phyloP scores from a whole-genome alignment of 2,329 filamentous ascomycete species.

The Colletotrichum agaves region DNA sequence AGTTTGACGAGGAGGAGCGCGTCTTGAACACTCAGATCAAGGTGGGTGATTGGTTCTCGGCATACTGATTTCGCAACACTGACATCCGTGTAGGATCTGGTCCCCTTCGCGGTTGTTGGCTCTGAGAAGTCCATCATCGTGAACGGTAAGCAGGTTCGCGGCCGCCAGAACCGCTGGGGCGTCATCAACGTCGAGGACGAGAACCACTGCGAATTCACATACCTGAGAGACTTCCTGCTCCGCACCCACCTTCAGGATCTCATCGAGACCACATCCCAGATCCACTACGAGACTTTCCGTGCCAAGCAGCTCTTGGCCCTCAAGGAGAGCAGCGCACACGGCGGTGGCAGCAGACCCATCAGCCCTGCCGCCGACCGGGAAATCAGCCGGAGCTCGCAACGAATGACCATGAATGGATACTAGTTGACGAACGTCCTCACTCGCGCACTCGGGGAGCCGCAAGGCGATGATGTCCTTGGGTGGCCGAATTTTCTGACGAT shows the following conservation, averaged over 20 bases:
- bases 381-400: slow-evolving; percentile 95
- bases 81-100: slow-evolving; percentile 74
- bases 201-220: slow-evolving; percentile 99
- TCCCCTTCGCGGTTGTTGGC: slow-evolving; percentile 97
- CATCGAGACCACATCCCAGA: slow-evolving; percentile 99
- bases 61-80: slow-evolving; percentile 41
- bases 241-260: slow-evolving; percentile 98
- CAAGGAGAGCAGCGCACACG: slow-evolving; percentile 96
- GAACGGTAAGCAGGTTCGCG: slow-evolving; percentile 95
- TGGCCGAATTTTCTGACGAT: slow-evolving; percentile 33
- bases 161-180: slow-evolving; percentile 98
- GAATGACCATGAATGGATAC: slow-evolving; percentile 99
- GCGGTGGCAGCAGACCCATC: slow-evolving; percentile 87
- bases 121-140: slow-evolving; percentile 98
- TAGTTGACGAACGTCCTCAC: slow-evolving; percentile 56
- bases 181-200: slow-evolving; percentile 99
- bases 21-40: slow-evolving; percentile 96
- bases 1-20: slow-evolving; percentile 97
- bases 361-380: slow-evolving; percentile 94
- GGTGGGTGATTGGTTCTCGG: slow-evolving; percentile 59
- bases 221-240: slow-evolving; percentile 97
- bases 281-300: slow-evolving; percentile 99
- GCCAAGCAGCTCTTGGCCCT: slow-evolving; percentile 97
- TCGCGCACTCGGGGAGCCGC: slow-evolving; percentile 31
- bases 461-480: slow-evolving; percentile 35